A percentile compares a stretch with the other conserved stretches of the same genome.
Conservation (phyloP, 2,329 filamentous ascomycete genomes). For the Trichophyton mentagrophytes region DNA sequence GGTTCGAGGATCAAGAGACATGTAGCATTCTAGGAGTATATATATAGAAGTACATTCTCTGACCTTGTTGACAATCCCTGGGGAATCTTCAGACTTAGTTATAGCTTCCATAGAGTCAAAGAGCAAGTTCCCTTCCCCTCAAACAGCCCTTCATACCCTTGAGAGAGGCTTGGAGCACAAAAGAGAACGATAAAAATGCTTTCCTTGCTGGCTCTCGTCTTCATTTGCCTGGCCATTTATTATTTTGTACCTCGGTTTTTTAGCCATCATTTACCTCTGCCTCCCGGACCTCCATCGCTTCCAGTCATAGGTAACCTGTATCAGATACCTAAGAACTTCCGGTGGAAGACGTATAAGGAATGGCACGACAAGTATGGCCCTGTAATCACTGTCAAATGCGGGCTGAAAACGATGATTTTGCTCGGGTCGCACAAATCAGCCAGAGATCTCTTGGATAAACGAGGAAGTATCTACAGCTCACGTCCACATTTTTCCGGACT, state of each 20-base stretch:
- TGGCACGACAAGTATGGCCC: slow-evolving; percentile 27
- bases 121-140: too few relatives aligned
- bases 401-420: slow-evolving; percentile 23
- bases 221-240: neutral
- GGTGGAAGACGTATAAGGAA: slow-evolving; percentile 20
- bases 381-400: slow-evolving; percentile 23
- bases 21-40: too few relatives aligned
- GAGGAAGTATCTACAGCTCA: slow-evolving; percentile 29
- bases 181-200: neutral
- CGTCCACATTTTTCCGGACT: slow-evolving; percentile 10
- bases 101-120: too few relatives aligned
- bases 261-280: neutral
- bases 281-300: slow-evolving; percentile 20
- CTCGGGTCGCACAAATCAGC: slow-evolving; percentile 23
- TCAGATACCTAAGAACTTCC: slow-evolving; percentile 17
- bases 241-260: neutral
- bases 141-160: neutral
- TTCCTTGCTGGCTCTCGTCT: neutral
- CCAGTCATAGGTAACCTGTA: slow-evolving; percentile 25
- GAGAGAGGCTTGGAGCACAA: neutral
- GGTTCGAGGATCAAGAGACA: too few relatives aligned
- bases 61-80: too few relatives aligned
- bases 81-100: too few relatives aligned
- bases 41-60: too few relatives aligned
- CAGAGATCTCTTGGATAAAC: slow-evolving; percentile 29